These are phyloP conservation scores for Eucalyptus polybractea DNA, from an alignment of 345 rosid species.

Conservation along the genomic window DNA sequence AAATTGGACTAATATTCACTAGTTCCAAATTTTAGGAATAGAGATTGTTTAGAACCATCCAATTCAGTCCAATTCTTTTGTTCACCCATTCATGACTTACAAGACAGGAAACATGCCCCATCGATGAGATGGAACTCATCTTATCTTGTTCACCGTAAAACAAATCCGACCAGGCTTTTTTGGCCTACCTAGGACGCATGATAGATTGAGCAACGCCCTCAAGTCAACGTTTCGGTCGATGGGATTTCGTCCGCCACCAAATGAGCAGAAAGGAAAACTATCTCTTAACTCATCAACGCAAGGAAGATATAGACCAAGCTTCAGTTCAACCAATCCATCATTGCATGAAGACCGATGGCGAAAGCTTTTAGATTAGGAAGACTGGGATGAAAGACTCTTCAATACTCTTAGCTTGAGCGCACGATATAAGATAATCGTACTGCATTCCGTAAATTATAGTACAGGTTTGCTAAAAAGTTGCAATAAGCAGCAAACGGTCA, in stretches of 20 bases:
- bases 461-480: neutral
- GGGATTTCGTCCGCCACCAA: neutral
- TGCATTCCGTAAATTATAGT: neutral
- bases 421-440: neutral
- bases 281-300: too few species aligned
- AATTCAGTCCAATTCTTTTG: neutral
- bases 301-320: neutral
- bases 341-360: neutral
- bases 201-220: neutral
- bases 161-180: neutral
- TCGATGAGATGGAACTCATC: neutral
- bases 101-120: neutral
- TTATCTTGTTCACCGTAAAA: neutral
- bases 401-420: neutral
- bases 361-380: neutral
- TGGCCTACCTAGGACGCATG: neutral
- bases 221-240: neutral
- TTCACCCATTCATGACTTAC: neutral
- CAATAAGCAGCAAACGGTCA: neutral
- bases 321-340: neutral
- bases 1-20: neutral
- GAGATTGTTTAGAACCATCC: neutral
- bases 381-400: neutral
- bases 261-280: neutral
- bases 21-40: too few species aligned